Percentiles rank a stretch among this genome's conserved stretches.
Conservation (phyloP, 2,329 filamentous ascomycete genomes). For the Simplicillium aogashimaense region DNA sequence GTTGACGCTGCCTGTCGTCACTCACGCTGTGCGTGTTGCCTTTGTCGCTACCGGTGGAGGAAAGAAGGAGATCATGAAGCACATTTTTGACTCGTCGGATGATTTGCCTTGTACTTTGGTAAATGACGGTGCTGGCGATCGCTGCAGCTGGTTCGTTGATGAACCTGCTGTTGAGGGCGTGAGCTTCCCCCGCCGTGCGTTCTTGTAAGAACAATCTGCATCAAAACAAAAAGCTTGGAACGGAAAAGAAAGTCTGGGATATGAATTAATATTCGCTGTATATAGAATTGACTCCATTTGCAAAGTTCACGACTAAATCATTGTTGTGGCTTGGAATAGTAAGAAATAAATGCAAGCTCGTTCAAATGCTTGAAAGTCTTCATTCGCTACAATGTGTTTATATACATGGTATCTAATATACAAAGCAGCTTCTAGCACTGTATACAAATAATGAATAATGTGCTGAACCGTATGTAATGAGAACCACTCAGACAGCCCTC, state of each 20-base stretch:
- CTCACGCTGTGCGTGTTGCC: slow-evolving; percentile 74
- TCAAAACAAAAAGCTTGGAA: background rate
- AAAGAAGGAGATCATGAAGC: slow-evolving; percentile 87
- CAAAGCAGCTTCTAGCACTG: no score
- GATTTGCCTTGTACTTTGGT: slow-evolving; percentile 79
- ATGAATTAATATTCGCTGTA: background rate
- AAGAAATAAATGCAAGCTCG: no score
- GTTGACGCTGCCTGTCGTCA: slow-evolving; percentile 81
- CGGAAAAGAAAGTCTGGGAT: background rate
- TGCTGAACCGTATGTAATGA: no score
- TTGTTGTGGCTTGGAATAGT: no score
- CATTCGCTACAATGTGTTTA: no score
- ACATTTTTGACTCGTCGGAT: slow-evolving; percentile 76
- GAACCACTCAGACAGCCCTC: slow-evolving; percentile 25
- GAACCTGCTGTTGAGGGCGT: slow-evolving; percentile 78
- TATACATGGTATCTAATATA: no score
- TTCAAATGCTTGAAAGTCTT: no score
- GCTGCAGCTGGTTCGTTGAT: slow-evolving; percentile 94
- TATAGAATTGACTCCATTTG: background rate
- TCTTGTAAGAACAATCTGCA: slow-evolving; percentile 34
- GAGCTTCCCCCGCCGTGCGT: slow-evolving; percentile 65
- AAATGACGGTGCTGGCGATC: slow-evolving; percentile 74
- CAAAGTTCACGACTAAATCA: no score
- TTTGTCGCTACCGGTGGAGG: slow-evolving; percentile 84
- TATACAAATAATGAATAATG: no score